Conservation (phyloP, 805 yeast genomes). For the Metschnikowia anglica region DNA sequence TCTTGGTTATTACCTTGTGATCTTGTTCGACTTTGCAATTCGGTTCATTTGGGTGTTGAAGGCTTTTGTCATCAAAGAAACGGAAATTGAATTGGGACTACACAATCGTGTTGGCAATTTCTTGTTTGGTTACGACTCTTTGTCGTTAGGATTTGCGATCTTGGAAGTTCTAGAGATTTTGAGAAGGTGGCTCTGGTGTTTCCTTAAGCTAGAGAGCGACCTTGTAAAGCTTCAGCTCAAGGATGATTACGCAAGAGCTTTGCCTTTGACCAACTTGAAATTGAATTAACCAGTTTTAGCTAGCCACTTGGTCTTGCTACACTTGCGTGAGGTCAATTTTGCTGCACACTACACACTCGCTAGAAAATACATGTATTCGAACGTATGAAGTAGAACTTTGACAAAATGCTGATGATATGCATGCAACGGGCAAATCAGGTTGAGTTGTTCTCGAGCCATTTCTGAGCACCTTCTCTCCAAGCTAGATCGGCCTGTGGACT, state of each 20-base stretch:
- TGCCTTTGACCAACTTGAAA: slow-evolving; percentile 17
- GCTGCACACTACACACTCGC: slow-evolving; percentile 1
- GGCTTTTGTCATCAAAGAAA: slow-evolving; percentile 38
- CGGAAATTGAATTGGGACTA: slow-evolving; percentile 21
- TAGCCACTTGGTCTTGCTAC: not conserved
- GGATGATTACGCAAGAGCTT: slow-evolving; percentile 18
- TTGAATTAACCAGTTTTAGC: slow-evolving; percentile 2
- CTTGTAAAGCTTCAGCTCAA: slow-evolving; percentile 35
- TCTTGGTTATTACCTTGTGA: slow-evolving; percentile 54
- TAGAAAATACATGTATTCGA: slow-evolving; percentile 6
- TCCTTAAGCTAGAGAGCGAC: slow-evolving; percentile 81
- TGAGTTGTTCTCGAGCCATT: slow-evolving; percentile 37
- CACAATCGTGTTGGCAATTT: slow-evolving; percentile 20
- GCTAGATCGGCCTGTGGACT: slow-evolving; percentile 49
- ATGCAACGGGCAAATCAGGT: slow-evolving; percentile 1
- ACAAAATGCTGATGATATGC: slow-evolving; percentile 1
- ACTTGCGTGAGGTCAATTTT: not conserved
- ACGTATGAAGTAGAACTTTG: slow-evolving; percentile 2
- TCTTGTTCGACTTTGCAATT: slow-evolving; percentile 57
- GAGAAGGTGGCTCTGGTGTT: slow-evolving; percentile 89
- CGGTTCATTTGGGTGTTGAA: slow-evolving; percentile 78
- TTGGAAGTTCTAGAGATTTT: slow-evolving; percentile 73
- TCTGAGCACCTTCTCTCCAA: slow-evolving; percentile 46
- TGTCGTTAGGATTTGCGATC: slow-evolving; percentile 58
- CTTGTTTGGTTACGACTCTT: slow-evolving; percentile 40